Evolutionary conservation across 108 stramenopile species (phyloP), one percentile per base, ranked within the genome.

Genomic region (Pseudonitzschia multistriata): DNA sequence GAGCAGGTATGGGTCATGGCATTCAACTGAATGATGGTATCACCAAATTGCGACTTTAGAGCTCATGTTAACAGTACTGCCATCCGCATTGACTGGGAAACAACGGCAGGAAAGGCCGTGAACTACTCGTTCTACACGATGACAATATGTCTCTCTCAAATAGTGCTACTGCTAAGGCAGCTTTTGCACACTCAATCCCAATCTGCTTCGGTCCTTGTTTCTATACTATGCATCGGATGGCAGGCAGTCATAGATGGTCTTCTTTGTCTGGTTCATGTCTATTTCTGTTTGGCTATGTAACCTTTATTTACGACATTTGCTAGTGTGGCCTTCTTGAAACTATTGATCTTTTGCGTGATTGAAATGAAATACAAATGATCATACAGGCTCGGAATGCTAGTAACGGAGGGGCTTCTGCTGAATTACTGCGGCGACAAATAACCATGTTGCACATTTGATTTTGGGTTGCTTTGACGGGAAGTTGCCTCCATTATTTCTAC

Each of bases 281-380:
- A 90, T 40, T 71, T 96, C 39, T 87, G 95, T 72, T 70, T 96
- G 50, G 76, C 92, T 4, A 83, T 96, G 74, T 88, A 90, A 63
- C 83, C 87, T 14, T 80, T 96, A 22, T 95, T 96, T 61, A 85
- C 89, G 3, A 89, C 96, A 24, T 94, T 96, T 79, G 90, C 88
- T 22, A 85, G 83, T 53, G 88, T 96, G n/a, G 94, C 95, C 0
- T 96, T 98, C 55, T 96, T 97, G 74, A 97, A 97, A 77, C 83
- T 96, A n/a, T 74, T 98, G 31, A 94, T 94, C 29, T 97, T 97
- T 69, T 94, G 91, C 63, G 85, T 97, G 55, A 94, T 98, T 39
- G 96, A 98, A 68, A 94, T 97, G 88, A 96, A 96, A 64, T 95
- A 94, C 81, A 90, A 10, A 80, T 95, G 29, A 92, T 97, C 4